These are phyloP conservation scores for Pseudogymnoascus sp. DNA, from an alignment of 2,329 filamentous ascomycete species.

Conservation along the genomic window DNA sequence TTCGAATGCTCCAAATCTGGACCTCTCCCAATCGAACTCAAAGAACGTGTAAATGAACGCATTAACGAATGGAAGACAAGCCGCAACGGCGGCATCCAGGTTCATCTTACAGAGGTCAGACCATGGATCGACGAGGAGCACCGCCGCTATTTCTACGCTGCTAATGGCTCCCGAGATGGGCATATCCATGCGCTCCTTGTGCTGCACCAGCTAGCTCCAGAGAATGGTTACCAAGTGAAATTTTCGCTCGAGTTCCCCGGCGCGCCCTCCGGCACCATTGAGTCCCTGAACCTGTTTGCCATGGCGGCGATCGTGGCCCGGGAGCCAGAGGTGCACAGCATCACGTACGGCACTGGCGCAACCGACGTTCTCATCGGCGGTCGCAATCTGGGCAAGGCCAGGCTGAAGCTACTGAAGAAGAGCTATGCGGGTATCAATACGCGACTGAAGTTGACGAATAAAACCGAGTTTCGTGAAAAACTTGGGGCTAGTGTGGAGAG, in stretches of 20 bases:
- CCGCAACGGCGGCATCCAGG: constrained; percentile 70
- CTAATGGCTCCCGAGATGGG: constrained; percentile 55
- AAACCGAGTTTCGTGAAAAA: constrained; percentile 86
- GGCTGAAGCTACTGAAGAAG: constrained; percentile 71
- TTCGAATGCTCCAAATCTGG: constrained; percentile 61
- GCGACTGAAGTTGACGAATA: constrained; percentile 73
- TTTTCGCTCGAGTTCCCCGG: constrained; percentile 91
- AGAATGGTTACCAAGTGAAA: constrained; percentile 88
- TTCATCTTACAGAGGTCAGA: constrained; percentile 82
- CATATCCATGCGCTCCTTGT: constrained; percentile 71
- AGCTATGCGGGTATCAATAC: constrained; percentile 77
- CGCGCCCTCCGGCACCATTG: constrained; percentile 79
- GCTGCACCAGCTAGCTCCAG: constrained; percentile 70
- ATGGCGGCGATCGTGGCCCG: constrained; percentile 46
- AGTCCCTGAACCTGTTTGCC: constrained; percentile 68
- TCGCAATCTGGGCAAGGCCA: constrained; percentile 71
- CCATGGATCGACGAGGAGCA: constrained; percentile 82
- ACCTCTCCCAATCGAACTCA: constrained; percentile 57
- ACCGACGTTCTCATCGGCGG: constrained; percentile 66
- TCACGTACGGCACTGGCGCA: constrained; percentile 85
- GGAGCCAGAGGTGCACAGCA: constrained; percentile 50
- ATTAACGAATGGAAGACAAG: constrained; percentile 72
- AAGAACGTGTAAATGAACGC: constrained; percentile 60
- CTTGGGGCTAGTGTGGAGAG: constrained; percentile 77
- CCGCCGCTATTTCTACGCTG: constrained; percentile 75